These are phyloP conservation scores for Cryptococcus floricola DNA, from an alignment of 1,284 basidiomycete species.

Conservation along the genomic window DNA sequence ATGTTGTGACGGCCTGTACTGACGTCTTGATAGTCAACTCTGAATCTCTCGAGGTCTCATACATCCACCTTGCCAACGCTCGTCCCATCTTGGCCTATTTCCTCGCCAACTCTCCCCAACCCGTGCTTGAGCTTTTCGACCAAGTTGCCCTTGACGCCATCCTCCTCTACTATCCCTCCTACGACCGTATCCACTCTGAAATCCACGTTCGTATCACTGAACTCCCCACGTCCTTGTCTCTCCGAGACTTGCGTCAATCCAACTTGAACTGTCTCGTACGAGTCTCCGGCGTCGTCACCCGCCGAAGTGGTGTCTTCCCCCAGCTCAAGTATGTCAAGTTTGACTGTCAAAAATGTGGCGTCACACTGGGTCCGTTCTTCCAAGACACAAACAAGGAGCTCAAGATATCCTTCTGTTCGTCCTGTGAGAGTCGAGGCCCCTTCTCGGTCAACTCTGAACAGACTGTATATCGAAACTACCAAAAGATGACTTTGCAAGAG, in stretches of 20 bases:
- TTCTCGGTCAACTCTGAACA: conserved; percentile 95
- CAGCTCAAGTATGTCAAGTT: conserved; percentile 99
- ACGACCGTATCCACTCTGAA: conserved; percentile 95
- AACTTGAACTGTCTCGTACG: conserved; percentile 95
- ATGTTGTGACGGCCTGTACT: background rate
- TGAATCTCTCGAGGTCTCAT: conserved; percentile 95
- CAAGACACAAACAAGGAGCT: conserved; percentile 95
- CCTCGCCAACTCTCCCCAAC: conserved; percentile 86
- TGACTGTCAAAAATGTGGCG: conserved; percentile 89
- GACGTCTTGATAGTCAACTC: conserved; percentile 66
- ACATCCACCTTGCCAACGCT: conserved; percentile 80
- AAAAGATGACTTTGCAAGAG: conserved; percentile 98
- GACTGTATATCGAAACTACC: conserved; percentile 98
- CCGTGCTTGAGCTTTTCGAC: conserved; percentile 93
- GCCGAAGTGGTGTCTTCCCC: conserved; percentile 93
- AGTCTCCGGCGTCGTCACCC: conserved; percentile 93
- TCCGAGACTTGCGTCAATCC: conserved; percentile 87
- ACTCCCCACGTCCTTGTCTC: conserved; percentile 79
- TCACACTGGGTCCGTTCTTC: conserved; percentile 91
- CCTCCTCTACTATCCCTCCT: conserved; percentile 90
- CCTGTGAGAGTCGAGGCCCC: conserved; percentile 89
- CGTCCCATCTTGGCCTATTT: conserved; percentile 97
- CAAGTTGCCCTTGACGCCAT: conserved; percentile 92
- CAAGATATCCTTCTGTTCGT: conserved; percentile 87
- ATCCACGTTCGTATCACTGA: conserved; percentile 97